Percentiles rank a stretch among this genome's conserved stretches.
Conservation (phyloP, 768 basidiomycete species). For the Cystofilobasidium ferigula region DNA sequence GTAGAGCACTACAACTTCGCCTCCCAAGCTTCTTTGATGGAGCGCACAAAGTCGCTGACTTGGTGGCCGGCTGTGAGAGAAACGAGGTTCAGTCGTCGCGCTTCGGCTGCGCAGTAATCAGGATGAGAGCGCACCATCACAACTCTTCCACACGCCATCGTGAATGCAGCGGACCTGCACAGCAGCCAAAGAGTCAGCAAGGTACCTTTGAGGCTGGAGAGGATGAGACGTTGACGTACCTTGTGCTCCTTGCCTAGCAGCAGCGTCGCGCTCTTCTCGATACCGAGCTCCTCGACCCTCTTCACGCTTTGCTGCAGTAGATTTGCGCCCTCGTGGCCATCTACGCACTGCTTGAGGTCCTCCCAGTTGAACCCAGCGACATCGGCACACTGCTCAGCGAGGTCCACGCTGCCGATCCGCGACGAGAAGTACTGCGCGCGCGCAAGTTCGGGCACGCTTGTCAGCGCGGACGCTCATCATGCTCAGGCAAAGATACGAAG, state of each 20-base stretch:
- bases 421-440: constrained; percentile 10
- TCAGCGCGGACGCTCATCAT: too few relatives aligned
- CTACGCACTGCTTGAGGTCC: background rate
- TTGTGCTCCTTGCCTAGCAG: constrained; percentile 13
- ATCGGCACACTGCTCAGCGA: constrained; percentile 13
- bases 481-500: background rate
- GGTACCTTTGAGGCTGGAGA: background rate
- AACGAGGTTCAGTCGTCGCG: too few relatives aligned
- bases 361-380: constrained; percentile 16
- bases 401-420: constrained; percentile 14
- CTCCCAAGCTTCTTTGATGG: constrained; percentile 3
- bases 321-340: background rate
- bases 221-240: background rate
- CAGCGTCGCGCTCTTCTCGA: constrained; percentile 20
- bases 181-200: background rate
- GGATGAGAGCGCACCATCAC: constrained; percentile 2
- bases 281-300: background rate
- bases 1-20: background rate
- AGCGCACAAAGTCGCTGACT: constrained; percentile 13
- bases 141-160: constrained; percentile 14
- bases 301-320: background rate
- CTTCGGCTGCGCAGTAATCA: too few relatives aligned
- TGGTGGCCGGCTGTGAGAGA: constrained; percentile 8
- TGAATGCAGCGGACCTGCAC: constrained; percentile 16
- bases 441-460: background rate